Evolutionary conservation across 768 basidiomycete genomes (phyloP).

Genomic region (Termitomyces sp.): DNA sequence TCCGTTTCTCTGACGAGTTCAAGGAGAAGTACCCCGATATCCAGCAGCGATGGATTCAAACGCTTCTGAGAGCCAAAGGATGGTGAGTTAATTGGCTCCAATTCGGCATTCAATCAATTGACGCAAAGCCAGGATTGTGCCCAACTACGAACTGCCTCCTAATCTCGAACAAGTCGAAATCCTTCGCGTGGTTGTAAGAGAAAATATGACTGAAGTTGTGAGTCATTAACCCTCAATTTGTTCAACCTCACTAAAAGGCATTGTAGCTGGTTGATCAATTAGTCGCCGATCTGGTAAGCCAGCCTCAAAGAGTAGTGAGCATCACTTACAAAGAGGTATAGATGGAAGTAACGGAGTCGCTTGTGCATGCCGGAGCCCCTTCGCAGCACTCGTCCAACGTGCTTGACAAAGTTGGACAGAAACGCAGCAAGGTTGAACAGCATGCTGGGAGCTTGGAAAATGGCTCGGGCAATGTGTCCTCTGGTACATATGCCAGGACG

Average conservation of each 20-base stretch:
- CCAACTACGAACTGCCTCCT: conserved; percentile 53
- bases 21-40: conserved; percentile 51
- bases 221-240: conserved; percentile 27
- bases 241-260: conserved; percentile 49
- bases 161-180: conserved; percentile 53
- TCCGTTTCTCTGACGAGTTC: conserved; percentile 60
- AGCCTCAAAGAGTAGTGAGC: neutral
- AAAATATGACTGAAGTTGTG: conserved; percentile 52
- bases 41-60: conserved; percentile 60
- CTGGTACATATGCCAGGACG: conserved; percentile 66
- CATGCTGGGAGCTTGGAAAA: conserved; percentile 41
- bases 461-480: conserved; percentile 43
- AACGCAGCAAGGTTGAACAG: conserved; percentile 32
- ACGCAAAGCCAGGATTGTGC: conserved; percentile 37
- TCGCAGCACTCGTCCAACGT: conserved; percentile 51
- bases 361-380: conserved; percentile 44
- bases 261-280: conserved; percentile 63
- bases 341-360: conserved; percentile 62
- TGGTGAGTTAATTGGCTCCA: conserved; percentile 34
- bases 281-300: conserved; percentile 62
- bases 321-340: conserved; percentile 20
- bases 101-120: neutral
- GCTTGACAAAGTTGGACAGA: conserved; percentile 28
- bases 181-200: conserved; percentile 63
- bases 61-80: conserved; percentile 45